A percentile compares a stretch with the other conserved stretches of the same genome.
These are phyloP conservation scores for Penicillium sp. DNA, from an alignment of 2,329 filamentous ascomycete species.

Conservation along the genomic window DNA sequence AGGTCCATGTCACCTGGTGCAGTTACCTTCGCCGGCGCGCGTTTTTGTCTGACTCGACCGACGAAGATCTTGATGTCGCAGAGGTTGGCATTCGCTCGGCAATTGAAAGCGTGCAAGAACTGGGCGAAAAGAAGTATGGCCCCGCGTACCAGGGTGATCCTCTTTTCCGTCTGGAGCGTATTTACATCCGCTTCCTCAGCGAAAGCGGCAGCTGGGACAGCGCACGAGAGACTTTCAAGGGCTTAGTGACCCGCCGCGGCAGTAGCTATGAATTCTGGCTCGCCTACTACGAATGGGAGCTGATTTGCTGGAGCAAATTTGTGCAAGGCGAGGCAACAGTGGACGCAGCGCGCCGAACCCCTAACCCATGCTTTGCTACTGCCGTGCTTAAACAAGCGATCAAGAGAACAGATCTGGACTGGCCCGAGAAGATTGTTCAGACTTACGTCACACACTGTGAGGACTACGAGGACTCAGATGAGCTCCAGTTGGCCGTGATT, in stretches of 20 bases:
- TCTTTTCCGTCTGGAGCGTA: slow-evolving; percentile 81
- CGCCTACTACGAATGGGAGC: slow-evolving; percentile 87
- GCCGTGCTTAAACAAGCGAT: slow-evolving; percentile 71
- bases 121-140: slow-evolving; percentile 75
- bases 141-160: slow-evolving; percentile 81
- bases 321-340: slow-evolving; percentile 52
- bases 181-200: slow-evolving; percentile 86
- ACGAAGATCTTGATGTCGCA: slow-evolving; percentile 83
- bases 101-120: slow-evolving; percentile 75
- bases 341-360: slow-evolving; percentile 54
- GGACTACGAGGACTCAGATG: slow-evolving; percentile 78
- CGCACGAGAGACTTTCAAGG: slow-evolving; percentile 74
- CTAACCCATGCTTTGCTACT: slow-evolving; percentile 71
- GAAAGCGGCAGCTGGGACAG: slow-evolving; percentile 75
- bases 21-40: slow-evolving; percentile 85
- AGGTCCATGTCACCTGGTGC: slow-evolving; percentile 93
- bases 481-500: slow-evolving; percentile 70
- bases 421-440: slow-evolving; percentile 51
- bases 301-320: slow-evolving; percentile 65
- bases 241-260: slow-evolving; percentile 65
- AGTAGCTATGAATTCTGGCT: slow-evolving; percentile 93
- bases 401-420: slow-evolving; percentile 49
- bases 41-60: slow-evolving; percentile 67
- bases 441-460: slow-evolving; percentile 62
- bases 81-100: slow-evolving; percentile 85